phyloP scores from a whole-genome alignment of 768 basidiomycete genomes.

The Dioszegia crocea region DNA sequence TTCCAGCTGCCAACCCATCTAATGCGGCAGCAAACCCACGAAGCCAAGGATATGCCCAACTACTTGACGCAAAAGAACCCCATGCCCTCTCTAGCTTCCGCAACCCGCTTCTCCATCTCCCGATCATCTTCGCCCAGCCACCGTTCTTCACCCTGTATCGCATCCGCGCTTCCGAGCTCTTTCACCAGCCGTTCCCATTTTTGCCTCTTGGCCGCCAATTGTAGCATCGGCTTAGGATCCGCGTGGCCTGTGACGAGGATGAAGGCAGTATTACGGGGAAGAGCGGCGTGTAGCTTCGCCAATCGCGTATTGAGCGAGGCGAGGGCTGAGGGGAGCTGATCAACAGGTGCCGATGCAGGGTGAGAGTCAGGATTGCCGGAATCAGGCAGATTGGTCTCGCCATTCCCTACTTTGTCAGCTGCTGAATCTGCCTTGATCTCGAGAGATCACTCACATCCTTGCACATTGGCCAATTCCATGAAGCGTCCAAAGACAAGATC shows the following conservation, averaged over 20 bases:
- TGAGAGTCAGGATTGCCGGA: too few relatives aligned
- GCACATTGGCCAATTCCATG: slow-evolving; percentile 69
- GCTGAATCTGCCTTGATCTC: background rate
- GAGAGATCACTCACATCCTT: slow-evolving; percentile 62
- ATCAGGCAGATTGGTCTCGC: slow-evolving; percentile 8
- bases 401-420: slow-evolving; percentile 14
- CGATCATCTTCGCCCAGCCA: slow-evolving; percentile 77
- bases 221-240: slow-evolving; percentile 75
- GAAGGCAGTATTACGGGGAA: slow-evolving; percentile 76
- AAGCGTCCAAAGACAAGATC: slow-evolving; percentile 81
- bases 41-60: too few relatives aligned
- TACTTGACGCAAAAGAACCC: slow-evolving; percentile 63
- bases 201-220: slow-evolving; percentile 64
- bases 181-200: slow-evolving; percentile 62
- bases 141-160: slow-evolving; percentile 57
- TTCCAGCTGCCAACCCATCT: too few relatives aligned
- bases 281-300: slow-evolving; percentile 59
- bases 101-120: slow-evolving; percentile 73
- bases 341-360: too few relatives aligned
- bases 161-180: slow-evolving; percentile 51
- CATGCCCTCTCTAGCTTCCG: slow-evolving; percentile 73
- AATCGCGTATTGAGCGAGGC: slow-evolving; percentile 62
- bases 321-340: slow-evolving; percentile 45
- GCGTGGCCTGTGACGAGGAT: slow-evolving; percentile 84
- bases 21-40: too few relatives aligned